These are phyloP conservation scores for Suhomyces pyralidae DNA, from an alignment of 805 yeast species.

Conservation along the genomic window DNA sequence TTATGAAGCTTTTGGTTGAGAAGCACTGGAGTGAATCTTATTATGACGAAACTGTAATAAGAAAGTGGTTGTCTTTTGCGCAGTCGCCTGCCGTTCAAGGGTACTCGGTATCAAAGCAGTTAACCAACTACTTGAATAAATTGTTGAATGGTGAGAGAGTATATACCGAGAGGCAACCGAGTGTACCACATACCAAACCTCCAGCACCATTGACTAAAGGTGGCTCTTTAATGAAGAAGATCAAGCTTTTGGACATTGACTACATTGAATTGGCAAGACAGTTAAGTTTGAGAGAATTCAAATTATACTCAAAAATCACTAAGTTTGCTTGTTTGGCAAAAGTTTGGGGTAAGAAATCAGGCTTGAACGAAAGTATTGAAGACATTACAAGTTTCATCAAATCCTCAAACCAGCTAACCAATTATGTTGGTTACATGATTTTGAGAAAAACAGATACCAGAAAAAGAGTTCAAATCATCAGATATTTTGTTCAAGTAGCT, in stretches of 20 bases:
- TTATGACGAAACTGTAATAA: constrained; percentile 42
- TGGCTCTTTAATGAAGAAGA: constrained; percentile 30
- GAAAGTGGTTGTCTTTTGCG: constrained; percentile 33
- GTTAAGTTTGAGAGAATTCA: constrained; percentile 74
- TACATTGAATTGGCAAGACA: constrained; percentile 79
- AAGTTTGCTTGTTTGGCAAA: constrained; percentile 73
- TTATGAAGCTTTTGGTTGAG: constrained; percentile 64
- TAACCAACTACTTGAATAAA: constrained; percentile 21
- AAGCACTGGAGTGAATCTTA: constrained; percentile 69
- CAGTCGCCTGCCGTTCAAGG: constrained; percentile 17
- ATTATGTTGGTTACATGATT: constrained; percentile 75
- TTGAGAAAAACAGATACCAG: constrained; percentile 60
- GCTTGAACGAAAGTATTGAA: constrained; percentile 42
- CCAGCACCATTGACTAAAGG: constrained; percentile 41
- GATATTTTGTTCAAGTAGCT: constrained; percentile 76
- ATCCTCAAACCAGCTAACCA: constrained; percentile 78
- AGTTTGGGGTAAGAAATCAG: constrained; percentile 69
- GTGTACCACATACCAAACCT: constrained; percentile 25
- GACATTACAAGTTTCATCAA: constrained; percentile 59
- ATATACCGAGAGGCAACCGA: constrained; percentile 27
- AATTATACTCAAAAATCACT: constrained; percentile 62
- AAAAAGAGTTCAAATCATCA: constrained; percentile 64
- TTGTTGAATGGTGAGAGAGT: constrained; percentile 31
- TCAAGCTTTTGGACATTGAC: constrained; percentile 64
- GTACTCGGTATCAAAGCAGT: constrained; percentile 26